Evolutionary conservation across 805 yeast species (phyloP).

Genomic region (Lachancea sp.): DNA sequence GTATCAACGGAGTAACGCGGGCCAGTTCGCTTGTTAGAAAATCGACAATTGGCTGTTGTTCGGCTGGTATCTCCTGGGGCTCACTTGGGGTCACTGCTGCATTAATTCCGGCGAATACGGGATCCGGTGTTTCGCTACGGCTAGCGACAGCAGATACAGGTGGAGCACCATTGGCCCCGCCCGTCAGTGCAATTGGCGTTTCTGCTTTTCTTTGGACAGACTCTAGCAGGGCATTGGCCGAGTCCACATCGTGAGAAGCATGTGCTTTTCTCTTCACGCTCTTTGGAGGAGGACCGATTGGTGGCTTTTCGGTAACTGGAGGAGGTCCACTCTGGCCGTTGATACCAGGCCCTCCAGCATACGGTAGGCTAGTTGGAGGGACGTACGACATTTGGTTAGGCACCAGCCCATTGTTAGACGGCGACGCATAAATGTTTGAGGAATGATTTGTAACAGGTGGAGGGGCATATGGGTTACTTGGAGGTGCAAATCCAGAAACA

Average conservation of each 20-base stretch:
- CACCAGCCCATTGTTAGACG: constrained; percentile 23
- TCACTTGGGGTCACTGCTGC: constrained; percentile 18
- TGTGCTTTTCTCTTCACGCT: constrained; percentile 21
- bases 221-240: constrained; percentile 20
- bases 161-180: background rate
- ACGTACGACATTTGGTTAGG: background rate
- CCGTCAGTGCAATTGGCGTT: background rate
- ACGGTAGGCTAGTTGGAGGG: background rate
- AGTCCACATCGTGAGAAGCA: constrained; percentile 16
- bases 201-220: constrained; percentile 16
- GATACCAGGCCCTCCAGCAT: background rate
- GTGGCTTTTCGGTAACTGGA: constrained; percentile 20
- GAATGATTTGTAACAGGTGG: constrained; percentile 22
- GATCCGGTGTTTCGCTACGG: constrained; percentile 5
- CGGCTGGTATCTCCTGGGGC: constrained; percentile 50
- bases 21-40: constrained; percentile 49
- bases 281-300: constrained; percentile 33
- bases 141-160: constrained; percentile 7
- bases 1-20: constrained; percentile 64
- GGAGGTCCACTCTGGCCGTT: constrained; percentile 12
- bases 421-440: constrained; percentile 17
- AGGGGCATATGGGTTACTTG: constrained; percentile 38
- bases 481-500: constrained; percentile 27
- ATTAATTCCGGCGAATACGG: constrained; percentile 25
- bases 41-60: constrained; percentile 52